Conservation (phyloP, 2,329 filamentous ascomycete species). For the Aspergillus viridinutans region DNA sequence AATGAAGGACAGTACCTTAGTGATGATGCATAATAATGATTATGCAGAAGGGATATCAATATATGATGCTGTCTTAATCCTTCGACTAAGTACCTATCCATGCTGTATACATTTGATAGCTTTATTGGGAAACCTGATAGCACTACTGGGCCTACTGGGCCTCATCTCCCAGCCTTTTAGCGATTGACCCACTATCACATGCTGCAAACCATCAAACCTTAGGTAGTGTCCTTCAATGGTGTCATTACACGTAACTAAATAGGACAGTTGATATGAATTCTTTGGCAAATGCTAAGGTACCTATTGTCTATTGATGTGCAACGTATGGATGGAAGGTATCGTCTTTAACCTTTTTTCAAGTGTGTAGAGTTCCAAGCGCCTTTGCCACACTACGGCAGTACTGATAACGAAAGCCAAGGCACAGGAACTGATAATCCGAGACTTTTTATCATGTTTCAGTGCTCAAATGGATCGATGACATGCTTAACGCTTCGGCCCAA, state of each 20-base stretch:
- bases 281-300: neutral
- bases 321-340: neutral
- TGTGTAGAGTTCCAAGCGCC: neutral
- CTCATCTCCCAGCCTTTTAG: neutral
- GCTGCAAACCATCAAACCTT: constrained; percentile 8
- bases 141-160: too few species aligned
- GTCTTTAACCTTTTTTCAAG: neutral
- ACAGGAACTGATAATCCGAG: neutral
- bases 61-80: neutral
- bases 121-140: neutral
- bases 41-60: neutral
- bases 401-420: constrained; percentile 6
- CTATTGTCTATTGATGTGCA: neutral
- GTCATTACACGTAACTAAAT: neutral
- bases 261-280: neutral
- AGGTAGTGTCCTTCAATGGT: neutral
- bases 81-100: neutral
- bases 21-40: neutral
- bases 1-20: neutral
- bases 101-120: neutral
- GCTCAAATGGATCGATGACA: neutral
- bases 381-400: constrained; percentile 1
- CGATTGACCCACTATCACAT: constrained; percentile 33
- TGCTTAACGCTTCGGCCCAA: neutral
- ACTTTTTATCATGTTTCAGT: neutral